A percentile compares a stretch with the other conserved stretches of the same genome.
These are phyloP conservation scores for Gossypium gossypioides DNA, from an alignment of 441 rosid species.

Conservation along the genomic window DNA sequence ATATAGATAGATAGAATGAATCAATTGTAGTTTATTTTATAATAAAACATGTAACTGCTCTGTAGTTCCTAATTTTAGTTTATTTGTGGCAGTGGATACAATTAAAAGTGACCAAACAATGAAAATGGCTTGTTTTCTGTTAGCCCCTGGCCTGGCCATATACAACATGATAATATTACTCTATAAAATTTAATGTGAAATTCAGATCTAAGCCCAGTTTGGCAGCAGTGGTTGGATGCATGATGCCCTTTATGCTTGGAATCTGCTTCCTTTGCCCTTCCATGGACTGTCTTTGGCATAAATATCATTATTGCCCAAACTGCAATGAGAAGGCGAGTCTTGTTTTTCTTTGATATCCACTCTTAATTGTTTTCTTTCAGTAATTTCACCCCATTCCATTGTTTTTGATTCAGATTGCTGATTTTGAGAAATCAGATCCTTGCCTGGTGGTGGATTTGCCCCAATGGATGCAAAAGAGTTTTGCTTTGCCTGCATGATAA, in stretches of 20 bases:
- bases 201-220: slow-evolving; percentile 57
- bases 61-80: no score
- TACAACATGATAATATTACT: not conserved
- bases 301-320: slow-evolving; percentile 76
- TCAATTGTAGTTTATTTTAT: no score
- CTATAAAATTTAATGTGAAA: not conserved
- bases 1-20: no score
- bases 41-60: no score
- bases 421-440: slow-evolving; percentile 71
- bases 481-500: slow-evolving; percentile 47
- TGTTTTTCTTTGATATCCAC: not conserved
- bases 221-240: slow-evolving; percentile 65
- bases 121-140: not conserved
- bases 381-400: not conserved
- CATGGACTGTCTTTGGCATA: slow-evolving; percentile 96
- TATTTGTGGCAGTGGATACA: no score
- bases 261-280: slow-evolving; percentile 83
- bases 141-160: not conserved
- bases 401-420: slow-evolving; percentile 46
- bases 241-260: slow-evolving; percentile 65
- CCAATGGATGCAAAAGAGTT: slow-evolving; percentile 52
- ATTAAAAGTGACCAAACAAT: not conserved
- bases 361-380: no score
- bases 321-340: slow-evolving; percentile 45
- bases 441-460: slow-evolving; percentile 76